Conservation (phyloP, 2,329 filamentous ascomycete species). For the Aspergillus brunneoviolaceus region DNA sequence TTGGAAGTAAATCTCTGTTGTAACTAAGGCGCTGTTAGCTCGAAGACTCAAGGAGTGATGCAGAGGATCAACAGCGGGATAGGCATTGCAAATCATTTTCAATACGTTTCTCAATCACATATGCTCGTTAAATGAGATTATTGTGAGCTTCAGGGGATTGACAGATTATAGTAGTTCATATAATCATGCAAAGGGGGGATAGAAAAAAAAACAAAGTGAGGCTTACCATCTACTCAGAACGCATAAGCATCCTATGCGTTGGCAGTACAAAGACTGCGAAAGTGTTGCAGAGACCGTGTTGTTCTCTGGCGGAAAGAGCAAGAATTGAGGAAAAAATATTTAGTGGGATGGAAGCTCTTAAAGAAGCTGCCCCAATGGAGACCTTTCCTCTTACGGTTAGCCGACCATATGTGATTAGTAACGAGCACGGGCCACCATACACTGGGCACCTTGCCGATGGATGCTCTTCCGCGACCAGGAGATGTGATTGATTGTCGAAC, state of each 20-base stretch:
- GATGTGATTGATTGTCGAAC: not conserved
- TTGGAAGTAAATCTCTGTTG: constrained; percentile 14
- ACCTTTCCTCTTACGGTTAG: constrained; percentile 16
- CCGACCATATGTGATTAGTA: not conserved
- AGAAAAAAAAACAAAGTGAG: not conserved
- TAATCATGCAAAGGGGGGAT: constrained; percentile 59
- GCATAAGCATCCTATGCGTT: not conserved
- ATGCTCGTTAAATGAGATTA: constrained; percentile 40
- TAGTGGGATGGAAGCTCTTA: constrained; percentile 10
- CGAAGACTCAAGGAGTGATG: constrained; percentile 9
- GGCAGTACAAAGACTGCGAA: not conserved
- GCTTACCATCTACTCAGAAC: constrained; percentile 33
- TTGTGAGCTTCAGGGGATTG: constrained; percentile 71
- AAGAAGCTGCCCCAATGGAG: constrained; percentile 17
- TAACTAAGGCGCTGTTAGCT: constrained; percentile 25
- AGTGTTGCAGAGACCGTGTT: constrained; percentile 32
- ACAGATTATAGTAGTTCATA: constrained; percentile 67
- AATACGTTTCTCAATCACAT: constrained; percentile 47
- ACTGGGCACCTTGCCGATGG: not conserved
- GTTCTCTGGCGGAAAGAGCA: constrained; percentile 5
- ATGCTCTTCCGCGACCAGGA: not conserved
- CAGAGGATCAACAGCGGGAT: constrained; percentile 9
- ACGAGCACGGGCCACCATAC: not conserved
- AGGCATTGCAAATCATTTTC: constrained; percentile 31
- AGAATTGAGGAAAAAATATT: constrained; percentile 5